Conservation (phyloP, 2,329 filamentous ascomycete genomes). For the Daldinia sp. region DNA sequence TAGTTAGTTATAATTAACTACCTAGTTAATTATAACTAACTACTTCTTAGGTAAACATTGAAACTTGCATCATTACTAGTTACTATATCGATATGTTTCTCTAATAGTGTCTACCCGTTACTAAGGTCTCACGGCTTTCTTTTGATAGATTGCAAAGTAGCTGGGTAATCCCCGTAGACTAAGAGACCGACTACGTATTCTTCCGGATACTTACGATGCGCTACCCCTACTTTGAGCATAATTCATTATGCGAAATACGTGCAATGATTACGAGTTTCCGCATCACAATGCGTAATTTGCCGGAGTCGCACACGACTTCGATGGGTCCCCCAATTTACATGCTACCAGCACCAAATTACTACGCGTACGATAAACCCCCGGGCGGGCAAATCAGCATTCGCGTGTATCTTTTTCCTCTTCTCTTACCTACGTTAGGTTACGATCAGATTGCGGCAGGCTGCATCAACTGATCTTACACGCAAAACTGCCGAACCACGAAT, state of each 20-base stretch:
- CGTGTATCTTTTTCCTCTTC: background rate
- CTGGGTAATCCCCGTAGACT: background rate
- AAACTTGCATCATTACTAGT: background rate
- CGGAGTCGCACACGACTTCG: conserved; percentile 14
- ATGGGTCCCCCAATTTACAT: conserved; percentile 13
- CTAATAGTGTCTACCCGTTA: background rate
- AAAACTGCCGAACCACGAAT: conserved; percentile 26
- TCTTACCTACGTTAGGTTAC: background rate
- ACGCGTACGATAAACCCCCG: conserved; percentile 1
- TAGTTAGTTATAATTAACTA: no score
- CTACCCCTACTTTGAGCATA: conserved; percentile 3
- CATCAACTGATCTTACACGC: conserved; percentile 38
- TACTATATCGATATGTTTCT: background rate
- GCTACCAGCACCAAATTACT: conserved; percentile 4
- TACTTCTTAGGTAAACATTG: no score
- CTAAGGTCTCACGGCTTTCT: background rate
- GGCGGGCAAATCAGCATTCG: background rate
- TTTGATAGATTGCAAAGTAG: background rate
- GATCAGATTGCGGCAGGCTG: conserved; percentile 18
- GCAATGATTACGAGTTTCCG: conserved; percentile 12
- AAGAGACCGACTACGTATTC: background rate
- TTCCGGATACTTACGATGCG: background rate
- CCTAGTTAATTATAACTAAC: no score
- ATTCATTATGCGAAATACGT: conserved; percentile 5
- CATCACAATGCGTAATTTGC: conserved; percentile 24